These are phyloP conservation scores for Trichoderma sp. DNA, from an alignment of 2,329 filamentous ascomycete genomes.

Conservation along the genomic window DNA sequence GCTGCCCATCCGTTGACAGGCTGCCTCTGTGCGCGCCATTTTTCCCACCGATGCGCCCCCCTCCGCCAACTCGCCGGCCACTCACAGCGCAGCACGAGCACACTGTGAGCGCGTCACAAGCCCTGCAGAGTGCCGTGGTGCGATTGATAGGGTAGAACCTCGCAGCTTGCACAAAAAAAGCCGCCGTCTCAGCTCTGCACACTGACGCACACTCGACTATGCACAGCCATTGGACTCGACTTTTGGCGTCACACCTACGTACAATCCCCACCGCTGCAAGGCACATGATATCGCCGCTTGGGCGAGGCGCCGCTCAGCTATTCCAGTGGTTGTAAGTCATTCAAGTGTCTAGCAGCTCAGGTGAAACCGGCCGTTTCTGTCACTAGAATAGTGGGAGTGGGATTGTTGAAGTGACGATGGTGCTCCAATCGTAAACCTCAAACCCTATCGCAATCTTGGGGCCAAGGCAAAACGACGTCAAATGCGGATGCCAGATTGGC, in stretches of 20 bases:
- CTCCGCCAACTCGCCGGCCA: slow-evolving; percentile 30
- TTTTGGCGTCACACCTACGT: slow-evolving; percentile 28
- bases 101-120: slow-evolving; percentile 42
- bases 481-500: slow-evolving; percentile 10
- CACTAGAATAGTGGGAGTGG: slow-evolving; percentile 21
- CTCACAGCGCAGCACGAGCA: slow-evolving; percentile 36
- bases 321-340: slow-evolving; percentile 22
- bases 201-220: slow-evolving; percentile 28
- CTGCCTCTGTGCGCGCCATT: slow-evolving; percentile 30
- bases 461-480: not conserved
- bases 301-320: slow-evolving; percentile 24
- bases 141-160: slow-evolving; percentile 38
- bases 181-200: slow-evolving; percentile 28
- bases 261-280: slow-evolving; percentile 31
- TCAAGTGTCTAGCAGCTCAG: not conserved
- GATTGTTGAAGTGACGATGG: not conserved
- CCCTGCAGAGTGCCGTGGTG: slow-evolving; percentile 42
- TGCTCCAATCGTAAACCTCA: not conserved
- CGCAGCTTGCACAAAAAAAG: slow-evolving; percentile 35
- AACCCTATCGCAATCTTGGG: not conserved
- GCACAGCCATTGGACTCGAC: slow-evolving; percentile 30
- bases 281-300: slow-evolving; percentile 30
- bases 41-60: slow-evolving; percentile 21
- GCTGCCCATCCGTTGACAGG: slow-evolving; percentile 5
- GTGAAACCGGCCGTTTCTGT: slow-evolving; percentile 15